Evolutionary conservation across 176 grass and related monocot species (phyloP), one percentile per base, ranked within the genome.

Genomic region (Lolium multiflorum): DNA sequence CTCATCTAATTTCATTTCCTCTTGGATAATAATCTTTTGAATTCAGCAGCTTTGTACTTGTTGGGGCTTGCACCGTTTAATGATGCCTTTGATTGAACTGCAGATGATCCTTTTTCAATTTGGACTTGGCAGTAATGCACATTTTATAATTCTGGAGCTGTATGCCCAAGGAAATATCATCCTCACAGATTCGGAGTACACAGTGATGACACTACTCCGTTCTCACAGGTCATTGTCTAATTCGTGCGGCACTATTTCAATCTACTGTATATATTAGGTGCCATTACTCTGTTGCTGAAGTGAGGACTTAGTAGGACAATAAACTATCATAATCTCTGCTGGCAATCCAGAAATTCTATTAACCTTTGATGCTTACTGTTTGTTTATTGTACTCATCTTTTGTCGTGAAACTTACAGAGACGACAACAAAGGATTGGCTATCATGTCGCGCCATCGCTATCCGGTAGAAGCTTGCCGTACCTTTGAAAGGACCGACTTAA

Each of bases 91-190:
- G 41, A 46, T 92, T 82, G 80, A 70, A 71, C 61, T 89, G 24
- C 91, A 98, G 96, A 98, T 98, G 84, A 83, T 98, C 38, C 74
- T 98, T 62, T 98, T 98, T 66, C 96, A 98, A 82, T 96, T 98
- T 37, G 96, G 96, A 38, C 89, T 96, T 93, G 93, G 96, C 39
- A 92, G 87, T 49, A 94, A 88, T 80, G 90, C 93, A 43, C 88
- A 98, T 80, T 98, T 88, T 52, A 69, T 98, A 46, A 98, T 98
- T 69, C 61, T 98, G 48, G 96, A 98, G 81, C 86, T 98, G 8
- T 98, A 96, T 90, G 91, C 93, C 20, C 96, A 98, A 91, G 96
- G 96, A 87, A 98, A 98, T 81, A 96, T 98, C 54, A 87, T 98
- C 86, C 96, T 98, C 25, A 88, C 90, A 0, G 93, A 98, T 88